Base-by-base conservation (phyloP, 1,284 basidiomycete species). In the Vanrija sp. region DNA sequence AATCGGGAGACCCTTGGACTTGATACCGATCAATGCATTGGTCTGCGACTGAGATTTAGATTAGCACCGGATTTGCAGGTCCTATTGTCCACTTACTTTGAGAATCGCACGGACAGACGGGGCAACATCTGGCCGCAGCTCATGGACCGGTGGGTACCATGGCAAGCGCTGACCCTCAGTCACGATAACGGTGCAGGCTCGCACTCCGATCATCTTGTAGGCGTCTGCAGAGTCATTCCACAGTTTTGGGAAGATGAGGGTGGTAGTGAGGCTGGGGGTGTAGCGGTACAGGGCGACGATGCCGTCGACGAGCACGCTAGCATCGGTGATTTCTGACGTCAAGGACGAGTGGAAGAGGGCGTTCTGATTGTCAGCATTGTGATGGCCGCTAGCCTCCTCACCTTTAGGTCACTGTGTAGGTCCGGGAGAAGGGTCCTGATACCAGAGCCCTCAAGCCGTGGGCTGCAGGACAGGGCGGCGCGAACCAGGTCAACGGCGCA, bases 401-500 rank as follows among this genome's bases (percentile, higher is more conserved):
- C 89, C 82, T 86, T 88, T 53, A 92, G 80, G 58, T 91, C 89
- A 63, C 86, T 85, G 3, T 86, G 87, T 14, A 89, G 76, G 66
- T 93, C 90, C 16, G 78, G 79, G 0, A 87, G 87, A 23, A 91
- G 78, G 49, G 70, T 70, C 23, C 85, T 82, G 25, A 93, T 71
- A 10, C 91, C 89, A 10, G 76, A 71, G 12, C 76, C 75, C 6
- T 82, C 83, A 3, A 82, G 80, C 2, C 64, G 59, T 0, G 84
- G 81, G 9, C 81, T 81, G 29, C 89, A 80, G 52, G 84, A 82
- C 43, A 85, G 85, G 3, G 90, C 91, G 1, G 87, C 89, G 55
- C 86, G 83, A 72, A 89, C 88, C 34, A 92, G 78, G 67, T 96
- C 92, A 26, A 92, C 81, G 49, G 84, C 83, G 71, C 89, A 92